Base-by-base conservation (phyloP, 1,139 yeast genomes). In the Nakaseomyces glabratus region DNA sequence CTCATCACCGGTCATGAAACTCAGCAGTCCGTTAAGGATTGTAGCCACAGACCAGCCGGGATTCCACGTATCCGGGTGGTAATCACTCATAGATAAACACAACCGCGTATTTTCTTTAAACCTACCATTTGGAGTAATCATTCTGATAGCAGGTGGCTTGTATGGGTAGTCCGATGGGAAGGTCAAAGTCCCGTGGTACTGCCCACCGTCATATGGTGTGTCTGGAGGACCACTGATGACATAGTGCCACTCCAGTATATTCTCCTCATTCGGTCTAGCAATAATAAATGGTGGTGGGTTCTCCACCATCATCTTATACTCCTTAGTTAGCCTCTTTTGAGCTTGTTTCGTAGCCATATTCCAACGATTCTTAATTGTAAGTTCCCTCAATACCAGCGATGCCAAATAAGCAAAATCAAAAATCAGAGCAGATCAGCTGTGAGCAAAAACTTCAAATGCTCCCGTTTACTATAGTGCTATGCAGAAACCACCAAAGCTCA, bases 11-110 rank as follows among this genome's bases (percentile, higher is more conserved):
- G 79, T 73, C 95, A 86, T 86, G 51, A 86, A 86, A 52, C 94
- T 81, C 46, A 86, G 63, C 33, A 86, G 62, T 0, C 96, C 96
- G 6, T 78, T 82, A 47, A 86, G 65, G 15, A 86, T 86, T 0
- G 95, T 84, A 18, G 84, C 68, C 14, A 86, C 95, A 37, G 85
- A 76, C 96, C 96, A 86, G 4, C 93, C 85, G 1, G 96, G 95
- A 57, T 86, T 85, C 96, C 96, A 86, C 1, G 82, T 65, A 55
- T 84, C 90, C 6, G 95, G 96, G 49, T 88, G 97, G 58, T 76
- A 86, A 56, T 88, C 96, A 49, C 90, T 78, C 77, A 88, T 86
- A 28, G 86, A 76, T 34, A 88, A 64, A 61, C 97, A 88, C 31
- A 88, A 67, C 31, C 95, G 65, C 6, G 85, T 73, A 53, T 82